phyloP scores from a whole-genome alignment of 257 asterid species.

The Scutellaria minor region DNA sequence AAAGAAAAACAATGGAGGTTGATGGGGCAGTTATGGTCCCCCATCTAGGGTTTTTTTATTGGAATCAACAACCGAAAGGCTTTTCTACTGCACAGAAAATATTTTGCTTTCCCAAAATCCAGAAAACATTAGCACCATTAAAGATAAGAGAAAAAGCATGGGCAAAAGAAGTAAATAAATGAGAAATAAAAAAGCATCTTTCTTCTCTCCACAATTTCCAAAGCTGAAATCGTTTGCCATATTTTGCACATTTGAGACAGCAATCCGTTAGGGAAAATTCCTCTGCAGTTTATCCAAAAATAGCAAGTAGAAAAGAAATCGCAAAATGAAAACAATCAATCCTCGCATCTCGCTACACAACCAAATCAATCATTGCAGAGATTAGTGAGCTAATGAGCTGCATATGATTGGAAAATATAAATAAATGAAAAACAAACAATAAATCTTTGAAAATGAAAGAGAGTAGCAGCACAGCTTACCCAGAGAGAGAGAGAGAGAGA shows the following conservation, averaged over 20 bases:
- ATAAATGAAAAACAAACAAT: neutral
- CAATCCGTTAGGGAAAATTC: conserved; percentile 18
- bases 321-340: neutral
- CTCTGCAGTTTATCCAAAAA: conserved; percentile 36
- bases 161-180: conserved; percentile 22
- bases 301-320: conserved; percentile 22
- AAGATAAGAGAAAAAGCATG: neutral
- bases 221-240: conserved; percentile 23
- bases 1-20: conserved; percentile 17
- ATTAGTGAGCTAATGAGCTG: neutral
- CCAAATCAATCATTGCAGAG: conserved; percentile 15
- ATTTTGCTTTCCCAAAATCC: conserved; percentile 15
- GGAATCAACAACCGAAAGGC: conserved; percentile 43
- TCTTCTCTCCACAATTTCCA: conserved; percentile 39
- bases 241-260: conserved; percentile 24
- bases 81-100: conserved; percentile 25
- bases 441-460: conserved; percentile 3
- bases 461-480: conserved; percentile 20
- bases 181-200: conserved; percentile 15
- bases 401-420: neutral
- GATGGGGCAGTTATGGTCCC: conserved; percentile 55
- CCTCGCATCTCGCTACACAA: no score
- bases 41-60: conserved; percentile 46
- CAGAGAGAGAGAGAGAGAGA: neutral
- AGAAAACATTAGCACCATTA: neutral